Conservation (phyloP, 2,329 filamentous ascomycete species). For the Akanthomyces muscarius region DNA sequence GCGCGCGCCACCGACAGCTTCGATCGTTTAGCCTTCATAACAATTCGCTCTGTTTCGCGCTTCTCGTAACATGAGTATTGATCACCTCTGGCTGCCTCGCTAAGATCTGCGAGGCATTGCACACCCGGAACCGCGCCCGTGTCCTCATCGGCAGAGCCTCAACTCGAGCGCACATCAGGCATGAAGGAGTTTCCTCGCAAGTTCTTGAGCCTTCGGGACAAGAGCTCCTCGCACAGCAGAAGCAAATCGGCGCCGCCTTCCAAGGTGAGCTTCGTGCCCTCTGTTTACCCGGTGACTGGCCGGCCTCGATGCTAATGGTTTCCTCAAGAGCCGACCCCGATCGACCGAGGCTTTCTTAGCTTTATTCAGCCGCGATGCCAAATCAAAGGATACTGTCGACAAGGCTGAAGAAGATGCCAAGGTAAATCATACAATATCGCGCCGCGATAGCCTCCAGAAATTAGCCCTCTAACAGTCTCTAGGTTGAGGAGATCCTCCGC, state of each 20-base stretch:
- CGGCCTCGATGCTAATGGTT: conserved; percentile 14
- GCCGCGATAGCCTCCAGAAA: neutral
- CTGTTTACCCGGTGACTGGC: neutral
- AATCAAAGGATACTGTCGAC: conserved; percentile 46
- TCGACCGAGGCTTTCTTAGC: conserved; percentile 57
- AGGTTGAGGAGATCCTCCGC: conserved; percentile 41
- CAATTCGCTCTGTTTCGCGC: neutral
- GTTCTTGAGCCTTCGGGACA: conserved; percentile 69
- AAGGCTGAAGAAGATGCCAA: conserved; percentile 43
- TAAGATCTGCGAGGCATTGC: conserved; percentile 28
- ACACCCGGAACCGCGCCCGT: neutral
- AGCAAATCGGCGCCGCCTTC: conserved; percentile 53
- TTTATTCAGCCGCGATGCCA: conserved; percentile 60
- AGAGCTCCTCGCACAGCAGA: conserved; percentile 49
- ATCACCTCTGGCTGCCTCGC: conserved; percentile 29
- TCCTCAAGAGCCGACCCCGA: conserved; percentile 48
- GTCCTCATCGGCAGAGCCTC: neutral
- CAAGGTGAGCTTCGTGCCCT: conserved; percentile 23
- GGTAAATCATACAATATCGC: conserved; percentile 24
- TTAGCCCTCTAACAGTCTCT: neutral
- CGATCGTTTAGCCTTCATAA: neutral
- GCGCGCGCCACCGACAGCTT: conserved; percentile 2
- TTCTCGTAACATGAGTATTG: conserved; percentile 29
- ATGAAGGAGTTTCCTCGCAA: conserved; percentile 59
- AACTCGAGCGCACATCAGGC: conserved; percentile 24